Conservation (phyloP, 2,329 filamentous ascomycete genomes). For the Pyrenochaeta sp. region DNA sequence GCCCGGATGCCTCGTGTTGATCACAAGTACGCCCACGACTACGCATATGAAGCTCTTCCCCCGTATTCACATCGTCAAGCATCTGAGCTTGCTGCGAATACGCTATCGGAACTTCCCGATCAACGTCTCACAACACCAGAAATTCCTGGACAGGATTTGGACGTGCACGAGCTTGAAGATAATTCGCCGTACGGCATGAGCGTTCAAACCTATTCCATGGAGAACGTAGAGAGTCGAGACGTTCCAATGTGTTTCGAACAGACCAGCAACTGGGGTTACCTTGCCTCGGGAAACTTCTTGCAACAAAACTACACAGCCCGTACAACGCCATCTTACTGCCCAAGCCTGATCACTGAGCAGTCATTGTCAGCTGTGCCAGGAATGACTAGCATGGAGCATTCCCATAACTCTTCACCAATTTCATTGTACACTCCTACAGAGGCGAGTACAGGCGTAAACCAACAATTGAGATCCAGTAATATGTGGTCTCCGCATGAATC, state of each 20-base stretch:
- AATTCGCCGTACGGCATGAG: neutral
- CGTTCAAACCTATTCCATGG: neutral
- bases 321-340: neutral
- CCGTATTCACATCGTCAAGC: neutral
- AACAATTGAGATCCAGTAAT: neutral
- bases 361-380: neutral
- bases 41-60: neutral
- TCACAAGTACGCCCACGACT: neutral
- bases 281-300: neutral
- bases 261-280: neutral
- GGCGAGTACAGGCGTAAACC: neutral
- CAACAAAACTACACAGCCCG: neutral
- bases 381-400: constrained; percentile 1
- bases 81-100: neutral
- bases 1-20: constrained; percentile 2
- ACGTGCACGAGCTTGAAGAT: constrained; percentile 1
- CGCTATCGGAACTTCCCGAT: constrained; percentile 1
- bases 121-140: neutral
- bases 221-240: neutral
- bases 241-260: neutral
- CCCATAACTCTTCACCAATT: constrained; percentile 3
- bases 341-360: neutral
- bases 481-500: neutral
- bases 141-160: neutral
- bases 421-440: constrained; percentile 7